These are phyloP conservation scores for Saturnispora saitoi DNA, from an alignment of 805 yeast genomes.

Conservation along the genomic window DNA sequence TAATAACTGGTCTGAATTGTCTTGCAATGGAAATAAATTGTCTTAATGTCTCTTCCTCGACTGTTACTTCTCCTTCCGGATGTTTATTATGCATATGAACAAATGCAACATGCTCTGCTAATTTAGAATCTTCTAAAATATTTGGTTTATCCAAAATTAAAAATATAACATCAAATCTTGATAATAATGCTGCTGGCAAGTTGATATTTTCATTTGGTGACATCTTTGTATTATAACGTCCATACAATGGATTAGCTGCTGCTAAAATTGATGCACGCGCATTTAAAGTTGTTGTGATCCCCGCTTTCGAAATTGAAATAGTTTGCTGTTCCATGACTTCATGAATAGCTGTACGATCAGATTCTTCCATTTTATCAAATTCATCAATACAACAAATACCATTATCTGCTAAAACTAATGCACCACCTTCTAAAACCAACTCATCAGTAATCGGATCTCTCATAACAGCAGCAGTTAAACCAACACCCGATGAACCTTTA, in stretches of 20 bases:
- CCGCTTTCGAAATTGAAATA: constrained; percentile 94
- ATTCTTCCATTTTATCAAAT: constrained; percentile 97
- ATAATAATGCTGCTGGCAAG: constrained; percentile 89
- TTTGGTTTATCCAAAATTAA: constrained; percentile 79
- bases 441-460: constrained; percentile 98
- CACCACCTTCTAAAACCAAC: constrained; percentile 97
- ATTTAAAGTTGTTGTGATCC: constrained; percentile 90
- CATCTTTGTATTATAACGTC: constrained; percentile 82
- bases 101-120: constrained; percentile 90
- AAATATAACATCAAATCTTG: constrained; percentile 88
- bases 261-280: constrained; percentile 94
- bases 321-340: constrained; percentile 99
- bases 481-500: constrained; percentile 97
- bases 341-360: constrained; percentile 94
- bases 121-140: constrained; percentile 68
- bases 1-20: constrained; percentile 74
- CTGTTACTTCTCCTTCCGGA: constrained; percentile 70
- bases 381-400: constrained; percentile 99
- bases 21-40: constrained; percentile 85
- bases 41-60: constrained; percentile 72
- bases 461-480: constrained; percentile 98
- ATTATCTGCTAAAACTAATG: constrained; percentile 90
- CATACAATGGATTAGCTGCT: constrained; percentile 97
- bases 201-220: constrained; percentile 95
- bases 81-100: constrained; percentile 92